Evolutionary conservation across 768 basidiomycete genomes (phyloP), one percentile per base, ranked within the genome.

Genomic region (Lentinula aciculospora): DNA sequence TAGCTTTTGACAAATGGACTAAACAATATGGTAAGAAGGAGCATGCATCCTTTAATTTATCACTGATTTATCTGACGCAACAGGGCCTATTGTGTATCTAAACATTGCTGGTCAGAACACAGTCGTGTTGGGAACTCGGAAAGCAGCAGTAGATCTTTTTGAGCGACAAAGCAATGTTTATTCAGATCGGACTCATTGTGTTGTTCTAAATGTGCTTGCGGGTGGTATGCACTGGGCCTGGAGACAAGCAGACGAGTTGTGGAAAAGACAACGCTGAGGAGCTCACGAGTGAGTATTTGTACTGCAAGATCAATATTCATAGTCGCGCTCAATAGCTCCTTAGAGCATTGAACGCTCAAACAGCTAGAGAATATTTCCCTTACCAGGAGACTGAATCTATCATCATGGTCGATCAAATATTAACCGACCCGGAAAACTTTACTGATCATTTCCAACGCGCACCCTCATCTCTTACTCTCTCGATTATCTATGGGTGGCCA

Each of bases 21-120:
- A 63, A 65, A 44, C 65, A 63, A 60, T 77, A 72, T 51, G 75
- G 75, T 66, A 36, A 28, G 66, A 49, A 13, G n/a, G 17, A 31
- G 51, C n/a, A 31, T 44, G 27, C 27, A 31, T 46, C 47, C 8
- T 5, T 47, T 19, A 23, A 9, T 10, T 19, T 47, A 7, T 29
- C 6, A 17, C 19, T 27, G 17, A 13, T 9, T 47, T n/a, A n/a
- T n/a, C n/a, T 15, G n/a, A 15, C 10, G 17, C 13, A 32, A 32
- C 4, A 53, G 57, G 57, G 7, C 57, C 57, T 15, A 53, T 58
- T 21, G n/a, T n/a, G n/a, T n/a, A n/a, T n/a, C n/a, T n/a, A n/a
- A n/a, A n/a, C n/a, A n/a, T n/a, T n/a, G n/a, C 17, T 58, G 57
- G 57, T 1, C 45, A 39, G 9, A 37, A 31, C 29, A 28, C 53